These are phyloP conservation scores for Stemphylium vesicarium DNA, from an alignment of 2,329 filamentous ascomycete species.

Conservation along the genomic window DNA sequence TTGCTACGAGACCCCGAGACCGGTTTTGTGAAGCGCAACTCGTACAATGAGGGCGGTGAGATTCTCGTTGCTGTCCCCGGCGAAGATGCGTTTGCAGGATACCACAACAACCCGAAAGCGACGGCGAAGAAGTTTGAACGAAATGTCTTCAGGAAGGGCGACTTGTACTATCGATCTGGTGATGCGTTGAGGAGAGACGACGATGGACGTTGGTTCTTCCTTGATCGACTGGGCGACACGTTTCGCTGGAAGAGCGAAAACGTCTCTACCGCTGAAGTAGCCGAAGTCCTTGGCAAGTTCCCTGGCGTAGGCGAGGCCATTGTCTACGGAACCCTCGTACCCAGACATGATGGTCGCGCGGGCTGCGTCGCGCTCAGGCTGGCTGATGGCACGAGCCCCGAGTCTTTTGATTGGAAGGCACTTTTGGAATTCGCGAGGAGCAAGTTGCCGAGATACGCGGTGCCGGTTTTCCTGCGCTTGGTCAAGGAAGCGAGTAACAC, in stretches of 20 bases:
- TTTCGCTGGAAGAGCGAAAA: conserved; percentile 59
- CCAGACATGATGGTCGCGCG: conserved; percentile 58
- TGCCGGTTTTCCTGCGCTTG: conserved; percentile 73
- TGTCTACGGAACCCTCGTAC: conserved; percentile 55
- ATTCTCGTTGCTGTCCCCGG: conserved; percentile 68
- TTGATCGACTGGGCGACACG: conserved; percentile 55
- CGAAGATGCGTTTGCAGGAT: conserved; percentile 62
- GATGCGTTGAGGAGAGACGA: conserved; percentile 52
- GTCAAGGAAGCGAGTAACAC: conserved; percentile 64
- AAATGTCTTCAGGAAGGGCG: conserved; percentile 53
- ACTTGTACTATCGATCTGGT: conserved; percentile 55
- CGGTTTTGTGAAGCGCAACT: conserved; percentile 66
- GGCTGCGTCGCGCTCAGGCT: conserved; percentile 63
- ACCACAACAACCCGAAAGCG: conserved; percentile 69
- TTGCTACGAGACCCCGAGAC: conserved; percentile 69
- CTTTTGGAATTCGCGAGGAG: conserved; percentile 29
- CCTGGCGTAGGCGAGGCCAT: conserved; percentile 53
- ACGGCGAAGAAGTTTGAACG: conserved; percentile 62
- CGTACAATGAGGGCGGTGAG: conserved; percentile 73
- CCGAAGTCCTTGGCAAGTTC: conserved; percentile 51
- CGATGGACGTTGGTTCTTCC: conserved; percentile 56
- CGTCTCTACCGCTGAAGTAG: conserved; percentile 55
- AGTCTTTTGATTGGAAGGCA: conserved; percentile 34
- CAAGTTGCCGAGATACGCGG: conserved; percentile 71
- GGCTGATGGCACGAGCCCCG: conserved; percentile 46